A percentile compares a stretch with the other conserved stretches of the same genome.
Evolutionary conservation across 306 rosid species (phyloP).

Genomic region (Cyamopsis tetragonoloba): DNA sequence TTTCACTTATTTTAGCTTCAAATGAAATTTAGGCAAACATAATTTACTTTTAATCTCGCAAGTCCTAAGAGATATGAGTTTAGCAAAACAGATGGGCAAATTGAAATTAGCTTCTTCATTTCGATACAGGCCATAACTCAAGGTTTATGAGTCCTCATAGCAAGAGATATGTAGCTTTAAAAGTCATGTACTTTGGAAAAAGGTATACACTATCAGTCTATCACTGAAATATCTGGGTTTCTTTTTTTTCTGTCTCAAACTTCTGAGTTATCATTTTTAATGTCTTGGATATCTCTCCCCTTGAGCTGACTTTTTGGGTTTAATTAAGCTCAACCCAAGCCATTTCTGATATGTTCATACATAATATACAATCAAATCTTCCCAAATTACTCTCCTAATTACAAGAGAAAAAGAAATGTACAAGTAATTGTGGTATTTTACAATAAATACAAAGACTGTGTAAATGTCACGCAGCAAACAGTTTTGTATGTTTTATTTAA

Average conservation of each 20-base stretch:
- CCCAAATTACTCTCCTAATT: too few species aligned
- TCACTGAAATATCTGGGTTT: slow-evolving; percentile 19
- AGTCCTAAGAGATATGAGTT: neutral
- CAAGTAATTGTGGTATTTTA: too few species aligned
- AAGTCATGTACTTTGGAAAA: slow-evolving; percentile 82
- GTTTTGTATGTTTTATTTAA: neutral
- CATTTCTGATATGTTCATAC: too few species aligned
- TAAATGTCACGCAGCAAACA: too few species aligned
- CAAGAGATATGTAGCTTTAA: slow-evolving; percentile 87
- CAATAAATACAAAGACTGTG: too few species aligned
- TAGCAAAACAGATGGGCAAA: neutral
- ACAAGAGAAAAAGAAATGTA: too few species aligned
- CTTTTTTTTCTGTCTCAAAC: slow-evolving; percentile 8
- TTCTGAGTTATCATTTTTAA: neutral
- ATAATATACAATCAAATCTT: too few species aligned
- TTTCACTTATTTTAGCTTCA: slow-evolving; percentile 3
- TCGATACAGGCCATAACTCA: slow-evolving; percentile 48
- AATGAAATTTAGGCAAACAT: slow-evolving; percentile 15
- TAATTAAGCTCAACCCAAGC: too few species aligned
- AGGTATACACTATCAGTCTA: slow-evolving; percentile 49
- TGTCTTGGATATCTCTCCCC: too few species aligned
- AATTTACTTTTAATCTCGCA: neutral
- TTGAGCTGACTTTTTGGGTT: too few species aligned
- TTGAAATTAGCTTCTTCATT: slow-evolving; percentile 21
- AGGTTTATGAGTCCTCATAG: slow-evolving; percentile 40